Base-by-base conservation (phyloP, 2,329 filamentous ascomycete species). In the Emergomyces africanus region DNA sequence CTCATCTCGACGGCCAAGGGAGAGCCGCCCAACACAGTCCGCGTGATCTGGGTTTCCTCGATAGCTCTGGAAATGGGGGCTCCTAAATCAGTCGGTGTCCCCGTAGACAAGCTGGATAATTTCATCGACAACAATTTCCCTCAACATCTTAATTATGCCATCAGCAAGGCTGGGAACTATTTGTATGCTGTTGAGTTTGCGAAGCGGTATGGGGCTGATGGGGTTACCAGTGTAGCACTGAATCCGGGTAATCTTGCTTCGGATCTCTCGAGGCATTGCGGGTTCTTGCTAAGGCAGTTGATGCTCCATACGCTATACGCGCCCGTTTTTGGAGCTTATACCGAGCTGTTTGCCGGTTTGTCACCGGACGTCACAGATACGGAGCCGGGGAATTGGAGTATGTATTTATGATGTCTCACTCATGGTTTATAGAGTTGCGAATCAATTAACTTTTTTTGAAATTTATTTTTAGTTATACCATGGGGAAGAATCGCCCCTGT, bases 291-390 rank as follows among this genome's bases (percentile, higher is more conserved):
- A 28, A 58, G 37, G 23, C 48, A 49, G 35, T 65, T 71, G 37
- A 61, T 69, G 55, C 63, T 61, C 1, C 60, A 61, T 8, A 39
- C 71, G 3, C 60, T 71, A 2, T 66, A 74, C 54, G 66, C 68
- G 15, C 63, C 72, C 1, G 63, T 60, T 3, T 63, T 68, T 35
- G 79, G 78, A 0, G 78, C 77, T 0, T 80, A 79, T 64, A 79
- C 79, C 0, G 72, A 77, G 60, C 63, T 81, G 0, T 82, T 74
- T 60, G 73, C 78, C 0, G 78, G 71, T 0, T 67, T 78, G 44
- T 77, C 77, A 0, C 72, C 74, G 0, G 71, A 78, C 0, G 67
- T 80, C 3, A 77, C 71, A 0, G 44, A 71, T 1, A 74, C 74
- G 39, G 71, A 73, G 14, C 64, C 61, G 12, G 66, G 66, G 3